Conservation (phyloP, 2,329 filamentous ascomycete species). For the Tolypocladium tropicale region DNA sequence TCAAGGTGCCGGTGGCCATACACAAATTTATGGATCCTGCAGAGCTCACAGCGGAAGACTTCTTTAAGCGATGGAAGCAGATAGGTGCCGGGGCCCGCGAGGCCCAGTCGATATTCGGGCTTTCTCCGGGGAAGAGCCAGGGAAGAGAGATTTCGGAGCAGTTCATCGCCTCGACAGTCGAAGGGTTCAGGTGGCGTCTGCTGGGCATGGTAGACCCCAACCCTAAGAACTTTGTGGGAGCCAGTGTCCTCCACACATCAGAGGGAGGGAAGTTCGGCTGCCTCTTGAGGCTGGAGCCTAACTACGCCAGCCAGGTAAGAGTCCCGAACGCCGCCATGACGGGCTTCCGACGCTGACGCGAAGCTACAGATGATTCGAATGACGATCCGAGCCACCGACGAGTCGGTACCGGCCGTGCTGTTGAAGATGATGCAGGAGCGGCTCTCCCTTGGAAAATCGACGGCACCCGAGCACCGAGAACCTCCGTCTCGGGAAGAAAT, state of each 20-base stretch:
- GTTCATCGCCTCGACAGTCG: constrained; percentile 62
- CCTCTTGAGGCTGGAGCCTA: constrained; percentile 86
- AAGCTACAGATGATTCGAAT: constrained; percentile 75
- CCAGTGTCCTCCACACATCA: constrained; percentile 73
- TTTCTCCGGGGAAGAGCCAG: constrained; percentile 36
- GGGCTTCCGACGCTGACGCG: not conserved
- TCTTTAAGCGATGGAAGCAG: constrained; percentile 99
- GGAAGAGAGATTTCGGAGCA: constrained; percentile 56
- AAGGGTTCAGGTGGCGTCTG: constrained; percentile 84
- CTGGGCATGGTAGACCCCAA: constrained; percentile 85
- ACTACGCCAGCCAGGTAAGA: constrained; percentile 80
- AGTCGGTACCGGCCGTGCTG: constrained; percentile 69
- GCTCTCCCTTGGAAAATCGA: constrained; percentile 46
- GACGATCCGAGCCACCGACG: constrained; percentile 89
- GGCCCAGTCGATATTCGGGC: constrained; percentile 74
- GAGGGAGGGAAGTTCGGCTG: constrained; percentile 89
- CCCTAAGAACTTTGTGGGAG: constrained; percentile 84
- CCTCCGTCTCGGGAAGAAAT: constrained; percentile 39
- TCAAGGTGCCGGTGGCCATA: constrained; percentile 78
- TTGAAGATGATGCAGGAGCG: constrained; percentile 82
- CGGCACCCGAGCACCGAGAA: constrained; percentile 26
- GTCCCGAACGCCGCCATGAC: not conserved
- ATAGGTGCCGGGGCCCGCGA: constrained; percentile 85
- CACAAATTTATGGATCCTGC: constrained; percentile 98
- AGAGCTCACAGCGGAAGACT: constrained; percentile 78